Evolutionary conservation across 2,329 filamentous ascomycete genomes (phyloP), one percentile per base, ranked within the genome.

Genomic region (Colletotrichum limetticola): DNA sequence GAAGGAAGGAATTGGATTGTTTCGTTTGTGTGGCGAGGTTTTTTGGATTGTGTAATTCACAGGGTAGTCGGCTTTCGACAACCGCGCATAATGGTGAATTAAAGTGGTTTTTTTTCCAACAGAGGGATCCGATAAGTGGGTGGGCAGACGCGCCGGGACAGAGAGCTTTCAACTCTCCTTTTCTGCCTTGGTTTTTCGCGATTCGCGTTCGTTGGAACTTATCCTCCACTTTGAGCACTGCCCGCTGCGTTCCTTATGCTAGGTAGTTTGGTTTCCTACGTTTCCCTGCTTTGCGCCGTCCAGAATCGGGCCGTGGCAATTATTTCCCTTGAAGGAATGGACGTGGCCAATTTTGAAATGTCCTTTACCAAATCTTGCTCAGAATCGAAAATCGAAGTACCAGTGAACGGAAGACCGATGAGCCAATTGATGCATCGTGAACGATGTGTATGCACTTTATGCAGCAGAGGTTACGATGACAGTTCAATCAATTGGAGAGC

Each of bases 21-120:
- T 72, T 72, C 56, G 66, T 70, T 66, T 70, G 56, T 60, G 60
- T 32, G 59, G 42, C 59, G 8, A 68, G 26, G 9, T 32, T 32
- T 32, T 24, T 37, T 53, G 30, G 22, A 53, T 53, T n/a, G n/a
- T 22, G 5, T 24, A 22, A 22, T 65, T 61, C 53, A 19, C 42
- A 11, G 19, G 37, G 6, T 42, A 19, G 37, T 42, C 16, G 37
- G 37, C 37, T 42, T 32, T 49, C 28, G 60, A 12, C 19, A 4
- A 32, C 52, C 19, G 35, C 16, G 24, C 9, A 24, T 30, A 53
- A 7, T 22, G 42, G 42, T 49, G 42, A n/a, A 49, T 9, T 49
- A 22, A 49, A 49, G 42, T 49, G 42, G 19, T 49, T 11, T 46
- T 16, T 42, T 42, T 1, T 1, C 11, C 11, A 42, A 42, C 7